Evolutionary conservation across 164 flowering plant genomes (phyloP), one percentile per base, ranked within the genome.

Genomic region (Liriodendron chinense): DNA sequence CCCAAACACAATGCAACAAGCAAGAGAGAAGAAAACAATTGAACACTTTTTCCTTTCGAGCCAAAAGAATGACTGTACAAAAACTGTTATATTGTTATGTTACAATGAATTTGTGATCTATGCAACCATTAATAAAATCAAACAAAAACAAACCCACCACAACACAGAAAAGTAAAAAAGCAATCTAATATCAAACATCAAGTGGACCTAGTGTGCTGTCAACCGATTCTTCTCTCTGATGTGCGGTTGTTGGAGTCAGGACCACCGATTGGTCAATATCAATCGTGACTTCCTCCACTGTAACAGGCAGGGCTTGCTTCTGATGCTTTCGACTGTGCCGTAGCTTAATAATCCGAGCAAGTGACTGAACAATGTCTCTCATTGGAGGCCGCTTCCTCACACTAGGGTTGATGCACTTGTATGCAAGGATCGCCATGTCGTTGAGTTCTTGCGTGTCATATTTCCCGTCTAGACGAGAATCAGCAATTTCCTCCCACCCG

Each of bases 401-500:
- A 43, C n/a, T 53, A 7, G 84, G 85, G 76, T 87, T 87, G 28
- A 96, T 78, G 72, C 99, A 96, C 79, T 85, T 92, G 86, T 91
- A 88, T 63, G 94, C 98, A 76, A 94, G 89, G 75, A 84, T 80
- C 26, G 98, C 94, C 50, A 91, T 80, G 18, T 87, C 92, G 65
- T 91, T 89, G n/a, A 94, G 88, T 79, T 96, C 96, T 85, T 83
- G 80, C 34, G 80, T 59, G 47, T 91, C 87, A 64, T 88, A 89
- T 66, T 83, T 87, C 69, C 97, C 92, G 14, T 87, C 92, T 1
- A 96, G 87, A 65, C 89, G 85, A 56, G 94, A 84, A 78, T 94
- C 99, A 2, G 80, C 90, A 65, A 96, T 88, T 84, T 96, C 99
- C 69, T 96, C 99, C 99, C 99, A 96, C 50, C 94, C 98, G 66